These are phyloP conservation scores for Rugosomyces carneus DNA, from an alignment of 1,284 basidiomycete species.

Conservation along the genomic window DNA sequence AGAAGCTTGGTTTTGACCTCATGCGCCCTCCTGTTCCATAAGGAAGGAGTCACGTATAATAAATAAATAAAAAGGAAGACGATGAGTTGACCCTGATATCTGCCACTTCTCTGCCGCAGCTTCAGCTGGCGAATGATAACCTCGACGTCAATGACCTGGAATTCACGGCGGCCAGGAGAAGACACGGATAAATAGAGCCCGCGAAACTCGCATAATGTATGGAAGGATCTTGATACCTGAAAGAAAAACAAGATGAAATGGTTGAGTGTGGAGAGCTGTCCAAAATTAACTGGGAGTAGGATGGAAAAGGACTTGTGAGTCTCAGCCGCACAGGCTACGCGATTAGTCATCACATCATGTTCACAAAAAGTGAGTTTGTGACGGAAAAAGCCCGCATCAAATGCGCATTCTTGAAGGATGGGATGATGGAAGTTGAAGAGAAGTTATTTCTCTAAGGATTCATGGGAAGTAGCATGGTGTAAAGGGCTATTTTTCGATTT, in stretches of 20 bases:
- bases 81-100: no score
- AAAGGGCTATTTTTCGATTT: slow-evolving; percentile 3
- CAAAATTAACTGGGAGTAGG: slow-evolving; percentile 6
- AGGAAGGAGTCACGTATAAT: no score
- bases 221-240: background rate
- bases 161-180: background rate
- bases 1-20: no score
- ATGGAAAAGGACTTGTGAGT: slow-evolving; percentile 8
- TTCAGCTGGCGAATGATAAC: no score
- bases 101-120: no score
- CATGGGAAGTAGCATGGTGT: slow-evolving; percentile 4
- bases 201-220: slow-evolving; percentile 2
- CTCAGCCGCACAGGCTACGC: slow-evolving; percentile 11
- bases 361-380: background rate
- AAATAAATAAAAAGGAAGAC: no score
- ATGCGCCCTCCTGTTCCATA: no score
- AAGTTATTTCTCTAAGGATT: slow-evolving; percentile 2
- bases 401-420: background rate
- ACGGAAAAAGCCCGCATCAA: slow-evolving; percentile 14
- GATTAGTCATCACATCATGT: background rate
- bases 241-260: no score
- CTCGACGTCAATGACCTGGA: background rate
- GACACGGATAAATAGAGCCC: background rate
- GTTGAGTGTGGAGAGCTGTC: slow-evolving; percentile 1
- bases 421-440: slow-evolving; percentile 10